Conservation (phyloP, 1,284 basidiomycete genomes). For the Ceratobasidium sp. region DNA sequence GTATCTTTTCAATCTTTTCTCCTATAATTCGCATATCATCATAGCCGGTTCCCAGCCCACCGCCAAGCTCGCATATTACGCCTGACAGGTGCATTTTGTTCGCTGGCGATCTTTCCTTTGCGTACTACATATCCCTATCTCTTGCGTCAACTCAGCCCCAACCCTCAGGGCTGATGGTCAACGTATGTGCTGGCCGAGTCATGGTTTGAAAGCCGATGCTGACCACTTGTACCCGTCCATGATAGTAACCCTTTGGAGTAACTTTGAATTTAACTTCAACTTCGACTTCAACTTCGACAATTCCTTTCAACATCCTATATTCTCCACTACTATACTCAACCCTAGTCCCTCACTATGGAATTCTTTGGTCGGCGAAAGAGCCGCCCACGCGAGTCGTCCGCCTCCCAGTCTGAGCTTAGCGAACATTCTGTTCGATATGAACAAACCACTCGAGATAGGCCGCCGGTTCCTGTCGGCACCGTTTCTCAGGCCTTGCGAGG, state of each 20-base stretch:
- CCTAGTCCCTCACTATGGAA: constrained; percentile 51
- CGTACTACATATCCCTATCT: background rate
- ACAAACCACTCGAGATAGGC: constrained; percentile 65
- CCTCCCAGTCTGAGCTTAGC: constrained; percentile 57
- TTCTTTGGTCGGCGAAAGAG: constrained; percentile 58
- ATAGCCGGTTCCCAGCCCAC: background rate
- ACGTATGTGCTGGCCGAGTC: constrained; percentile 28
- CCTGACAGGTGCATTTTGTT: constrained; percentile 4
- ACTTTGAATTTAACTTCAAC: no score
- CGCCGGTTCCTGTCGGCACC: constrained; percentile 67
- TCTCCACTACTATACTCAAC: background rate
- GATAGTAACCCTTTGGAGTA: background rate
- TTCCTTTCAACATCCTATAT: background rate
- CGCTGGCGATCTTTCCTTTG: constrained; percentile 14
- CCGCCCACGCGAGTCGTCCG: constrained; percentile 63
- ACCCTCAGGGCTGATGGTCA: constrained; percentile 13
- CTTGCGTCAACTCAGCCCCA: constrained; percentile 4
- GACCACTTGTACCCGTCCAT: background rate
- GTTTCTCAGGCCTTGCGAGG: constrained; percentile 67
- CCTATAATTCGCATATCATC: background rate
- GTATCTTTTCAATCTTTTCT: background rate
- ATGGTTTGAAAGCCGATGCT: constrained; percentile 1
- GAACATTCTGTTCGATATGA: constrained; percentile 79
- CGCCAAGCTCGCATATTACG: background rate
- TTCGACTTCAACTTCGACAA: no score